Conservation (phyloP, 768 basidiomycete genomes). For the Mycena indigotica region DNA sequence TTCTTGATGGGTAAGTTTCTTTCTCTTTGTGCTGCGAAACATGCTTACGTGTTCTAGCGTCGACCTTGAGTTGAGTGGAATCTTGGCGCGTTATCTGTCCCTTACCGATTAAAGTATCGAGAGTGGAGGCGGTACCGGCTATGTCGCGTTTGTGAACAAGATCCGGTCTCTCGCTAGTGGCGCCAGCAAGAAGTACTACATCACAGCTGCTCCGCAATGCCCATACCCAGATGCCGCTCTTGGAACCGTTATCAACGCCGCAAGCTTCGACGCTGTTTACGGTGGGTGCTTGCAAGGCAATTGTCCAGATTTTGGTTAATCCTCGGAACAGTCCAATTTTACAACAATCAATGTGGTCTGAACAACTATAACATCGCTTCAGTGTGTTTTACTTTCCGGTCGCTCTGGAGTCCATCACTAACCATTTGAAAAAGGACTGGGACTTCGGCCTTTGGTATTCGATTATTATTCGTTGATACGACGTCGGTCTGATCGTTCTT, state of each 20-base stretch:
- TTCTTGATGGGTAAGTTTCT: slow-evolving; percentile 68
- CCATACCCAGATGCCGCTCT: slow-evolving; percentile 70
- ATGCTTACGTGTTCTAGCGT: slow-evolving; percentile 36
- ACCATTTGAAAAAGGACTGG: slow-evolving; percentile 49
- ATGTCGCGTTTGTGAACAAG: slow-evolving; percentile 56
- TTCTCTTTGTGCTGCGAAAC: neutral
- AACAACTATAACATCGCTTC: slow-evolving; percentile 48
- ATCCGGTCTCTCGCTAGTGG: slow-evolving; percentile 54
- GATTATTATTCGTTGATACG: neutral
- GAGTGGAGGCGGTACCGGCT: slow-evolving; percentile 55
- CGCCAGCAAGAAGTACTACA: slow-evolving; percentile 64
- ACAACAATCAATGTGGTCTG: slow-evolving; percentile 57
- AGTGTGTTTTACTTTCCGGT: slow-evolving; percentile 40
- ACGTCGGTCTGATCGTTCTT: neutral
- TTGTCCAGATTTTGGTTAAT: neutral
- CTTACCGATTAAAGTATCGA: slow-evolving; percentile 46
- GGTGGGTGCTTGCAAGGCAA: slow-evolving; percentile 33
- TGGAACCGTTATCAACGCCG: slow-evolving; percentile 59
- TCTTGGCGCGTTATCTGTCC: neutral
- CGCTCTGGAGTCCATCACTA: slow-evolving; percentile 12
- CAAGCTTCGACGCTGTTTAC: slow-evolving; percentile 71
- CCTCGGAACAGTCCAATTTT: slow-evolving; percentile 46
- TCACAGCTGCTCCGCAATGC: slow-evolving; percentile 68
- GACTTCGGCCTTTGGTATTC: slow-evolving; percentile 59
- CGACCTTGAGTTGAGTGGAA: slow-evolving; percentile 53